Evolutionary conservation across 83 land plant species (phyloP).

Genomic region (Picea abies): DNA sequence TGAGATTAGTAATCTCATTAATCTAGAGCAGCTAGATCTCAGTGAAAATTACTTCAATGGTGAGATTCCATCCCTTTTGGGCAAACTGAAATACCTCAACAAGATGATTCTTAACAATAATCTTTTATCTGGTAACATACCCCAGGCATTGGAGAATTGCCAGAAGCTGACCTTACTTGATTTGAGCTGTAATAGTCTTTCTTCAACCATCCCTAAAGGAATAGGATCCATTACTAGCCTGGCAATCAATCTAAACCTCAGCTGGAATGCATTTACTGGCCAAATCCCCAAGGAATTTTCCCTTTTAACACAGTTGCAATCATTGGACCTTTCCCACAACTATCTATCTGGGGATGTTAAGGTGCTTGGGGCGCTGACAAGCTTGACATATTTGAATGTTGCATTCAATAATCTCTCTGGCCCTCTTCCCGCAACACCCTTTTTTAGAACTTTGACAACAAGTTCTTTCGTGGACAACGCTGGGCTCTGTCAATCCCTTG

Average conservation of each 20-base stretch:
- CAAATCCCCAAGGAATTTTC: constrained; percentile 55
- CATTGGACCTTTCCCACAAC: constrained; percentile 73
- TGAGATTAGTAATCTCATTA: constrained; percentile 54
- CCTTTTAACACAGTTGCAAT: constrained; percentile 59
- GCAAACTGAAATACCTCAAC: constrained; percentile 61
- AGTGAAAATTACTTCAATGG: constrained; percentile 72
- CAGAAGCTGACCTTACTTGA: constrained; percentile 62
- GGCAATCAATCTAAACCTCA: constrained; percentile 58
- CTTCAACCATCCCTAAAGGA: constrained; percentile 66
- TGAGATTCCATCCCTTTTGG: constrained; percentile 62
- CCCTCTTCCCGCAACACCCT: constrained; percentile 61
- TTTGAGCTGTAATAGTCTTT: constrained; percentile 60
- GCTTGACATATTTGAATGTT: constrained; percentile 66
- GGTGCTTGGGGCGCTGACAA: constrained; percentile 55
- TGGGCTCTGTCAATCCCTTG: constrained; percentile 54
- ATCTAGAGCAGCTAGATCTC: constrained; percentile 70
- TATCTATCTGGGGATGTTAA: constrained; percentile 46
- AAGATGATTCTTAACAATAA: constrained; percentile 67
- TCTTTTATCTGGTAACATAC: constrained; percentile 58
- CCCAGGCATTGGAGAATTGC: constrained; percentile 51
- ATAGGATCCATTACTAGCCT: constrained; percentile 60
- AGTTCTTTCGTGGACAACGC: constrained; percentile 52
- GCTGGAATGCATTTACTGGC: constrained; percentile 61
- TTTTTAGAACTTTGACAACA: constrained; percentile 51
- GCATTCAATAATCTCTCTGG: constrained; percentile 82